Percentiles rank a stretch among this genome's conserved stretches.
These are phyloP conservation scores for Stropharia rugosoannulata DNA, from an alignment of 768 basidiomycete species.

Conservation along the genomic window DNA sequence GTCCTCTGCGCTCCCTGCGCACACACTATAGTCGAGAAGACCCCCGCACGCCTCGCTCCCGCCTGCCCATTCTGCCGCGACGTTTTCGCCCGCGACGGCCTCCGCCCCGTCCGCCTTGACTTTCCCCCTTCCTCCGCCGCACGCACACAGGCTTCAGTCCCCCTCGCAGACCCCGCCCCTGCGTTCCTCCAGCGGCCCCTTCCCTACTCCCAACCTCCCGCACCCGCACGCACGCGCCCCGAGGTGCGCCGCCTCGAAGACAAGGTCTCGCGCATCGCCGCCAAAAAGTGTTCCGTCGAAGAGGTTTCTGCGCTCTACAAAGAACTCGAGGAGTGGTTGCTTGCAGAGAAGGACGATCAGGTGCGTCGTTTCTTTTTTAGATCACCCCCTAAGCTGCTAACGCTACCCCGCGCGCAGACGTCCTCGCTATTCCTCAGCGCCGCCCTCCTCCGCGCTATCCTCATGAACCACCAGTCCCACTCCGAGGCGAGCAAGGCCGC, in stretches of 20 bases:
- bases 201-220: no score
- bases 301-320: constrained; percentile 77
- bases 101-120: constrained; percentile 81
- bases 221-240: constrained; percentile 43
- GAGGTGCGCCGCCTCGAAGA: constrained; percentile 73
- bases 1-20: constrained; percentile 77
- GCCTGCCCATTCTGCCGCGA: constrained; percentile 87
- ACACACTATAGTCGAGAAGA: constrained; percentile 81
- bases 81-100: constrained; percentile 59
- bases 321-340: constrained; percentile 78
- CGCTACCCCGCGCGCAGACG: constrained; percentile 42
- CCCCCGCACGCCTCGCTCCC: constrained; percentile 64
- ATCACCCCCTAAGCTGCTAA: no score
- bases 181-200: constrained; percentile 46
- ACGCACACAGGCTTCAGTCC: no score
- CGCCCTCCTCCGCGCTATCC: constrained; percentile 77
- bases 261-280: constrained; percentile 75
- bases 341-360: constrained; percentile 64
- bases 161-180: constrained; percentile 41
- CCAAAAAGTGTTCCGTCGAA: constrained; percentile 86
- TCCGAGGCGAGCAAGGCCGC: constrained; percentile 72
- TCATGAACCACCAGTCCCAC: constrained; percentile 80
- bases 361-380: constrained; percentile 39
- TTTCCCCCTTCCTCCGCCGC: constrained; percentile 51
- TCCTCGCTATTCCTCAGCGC: constrained; percentile 75